These are phyloP conservation scores for Leishmania braziliensis DNA, from an alignment of 208 protist genomes.

Conservation along the genomic window DNA sequence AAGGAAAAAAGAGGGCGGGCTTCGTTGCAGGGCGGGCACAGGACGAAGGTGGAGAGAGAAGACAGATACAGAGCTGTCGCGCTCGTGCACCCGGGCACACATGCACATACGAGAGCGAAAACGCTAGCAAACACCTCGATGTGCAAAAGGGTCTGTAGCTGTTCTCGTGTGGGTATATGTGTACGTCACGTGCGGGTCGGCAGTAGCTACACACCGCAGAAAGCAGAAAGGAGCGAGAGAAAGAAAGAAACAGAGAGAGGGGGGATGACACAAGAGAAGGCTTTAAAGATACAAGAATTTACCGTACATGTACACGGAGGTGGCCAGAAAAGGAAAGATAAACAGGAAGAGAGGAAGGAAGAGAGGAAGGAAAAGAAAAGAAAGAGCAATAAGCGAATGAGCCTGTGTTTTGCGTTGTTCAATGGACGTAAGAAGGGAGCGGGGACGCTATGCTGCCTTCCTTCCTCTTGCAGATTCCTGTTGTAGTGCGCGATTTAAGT, in stretches of 20 bases:
- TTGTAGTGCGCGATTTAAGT: not conserved
- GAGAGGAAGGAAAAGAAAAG: not conserved
- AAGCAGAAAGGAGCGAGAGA: not conserved
- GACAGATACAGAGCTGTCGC: not conserved
- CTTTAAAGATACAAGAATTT: not conserved
- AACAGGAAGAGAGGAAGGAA: not conserved
- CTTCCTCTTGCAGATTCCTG: not conserved
- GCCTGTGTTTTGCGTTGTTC: not conserved
- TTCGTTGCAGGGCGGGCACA: not conserved
- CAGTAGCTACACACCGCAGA: not conserved
- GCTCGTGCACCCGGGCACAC: not conserved
- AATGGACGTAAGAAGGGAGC: not conserved
- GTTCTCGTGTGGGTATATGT: not conserved
- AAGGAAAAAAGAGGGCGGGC: not conserved
- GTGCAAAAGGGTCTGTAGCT: not conserved
- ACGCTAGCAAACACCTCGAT: not conserved
- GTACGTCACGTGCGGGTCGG: not conserved
- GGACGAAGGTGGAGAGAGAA: not conserved
- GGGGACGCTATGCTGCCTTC: not conserved
- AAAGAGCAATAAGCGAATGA: not conserved
- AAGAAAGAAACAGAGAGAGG: not conserved
- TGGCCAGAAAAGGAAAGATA: not conserved
- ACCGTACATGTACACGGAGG: conserved; percentile 5
- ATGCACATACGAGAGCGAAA: not conserved
- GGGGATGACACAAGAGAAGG: not conserved